These are phyloP conservation scores for Mentha longifolia DNA, from an alignment of 257 asterid genomes.

Conservation along the genomic window DNA sequence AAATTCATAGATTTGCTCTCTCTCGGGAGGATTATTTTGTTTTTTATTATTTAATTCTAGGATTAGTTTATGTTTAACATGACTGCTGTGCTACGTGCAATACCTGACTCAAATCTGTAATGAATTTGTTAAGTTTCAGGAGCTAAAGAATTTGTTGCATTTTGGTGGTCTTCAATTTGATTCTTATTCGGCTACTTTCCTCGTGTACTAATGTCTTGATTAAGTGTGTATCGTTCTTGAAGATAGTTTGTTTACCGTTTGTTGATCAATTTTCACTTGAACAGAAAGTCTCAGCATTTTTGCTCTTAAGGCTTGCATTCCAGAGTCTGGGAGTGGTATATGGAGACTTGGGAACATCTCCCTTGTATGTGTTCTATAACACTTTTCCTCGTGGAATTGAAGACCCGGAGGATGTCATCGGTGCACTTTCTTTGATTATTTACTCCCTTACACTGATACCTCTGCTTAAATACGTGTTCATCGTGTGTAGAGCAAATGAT, in stretches of 20 bases:
- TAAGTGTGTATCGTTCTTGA: not conserved
- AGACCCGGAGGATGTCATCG: slow-evolving; percentile 66
- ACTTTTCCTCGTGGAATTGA: slow-evolving; percentile 64
- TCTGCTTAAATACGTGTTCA: slow-evolving; percentile 72
- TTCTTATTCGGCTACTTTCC: slow-evolving; percentile 1
- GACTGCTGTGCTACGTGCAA: not conserved
- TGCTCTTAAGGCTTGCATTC: slow-evolving; percentile 35
- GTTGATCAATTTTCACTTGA: slow-evolving; percentile 12
- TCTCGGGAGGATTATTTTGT: not conserved
- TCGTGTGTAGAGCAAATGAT: slow-evolving; percentile 72
- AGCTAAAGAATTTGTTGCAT: not conserved
- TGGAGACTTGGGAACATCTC: slow-evolving; percentile 37
- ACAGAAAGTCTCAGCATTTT: slow-evolving; percentile 22
- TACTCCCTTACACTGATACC: slow-evolving; percentile 75
- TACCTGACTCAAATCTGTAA: not conserved
- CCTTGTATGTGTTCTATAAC: slow-evolving; percentile 67
- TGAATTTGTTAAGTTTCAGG: not conserved
- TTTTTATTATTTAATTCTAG: not conserved
- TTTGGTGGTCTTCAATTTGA: not conserved
- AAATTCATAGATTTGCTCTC: not conserved
- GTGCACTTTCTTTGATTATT: slow-evolving; percentile 74
- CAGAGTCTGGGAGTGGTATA: slow-evolving; percentile 31
- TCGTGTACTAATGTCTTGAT: not conserved
- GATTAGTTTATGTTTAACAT: not conserved
- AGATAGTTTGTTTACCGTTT: slow-evolving; percentile 10